Evolutionary conservation across 1,284 basidiomycete species (phyloP), one percentile per base, ranked within the genome.

Genomic region (Cerioporus squamosus): DNA sequence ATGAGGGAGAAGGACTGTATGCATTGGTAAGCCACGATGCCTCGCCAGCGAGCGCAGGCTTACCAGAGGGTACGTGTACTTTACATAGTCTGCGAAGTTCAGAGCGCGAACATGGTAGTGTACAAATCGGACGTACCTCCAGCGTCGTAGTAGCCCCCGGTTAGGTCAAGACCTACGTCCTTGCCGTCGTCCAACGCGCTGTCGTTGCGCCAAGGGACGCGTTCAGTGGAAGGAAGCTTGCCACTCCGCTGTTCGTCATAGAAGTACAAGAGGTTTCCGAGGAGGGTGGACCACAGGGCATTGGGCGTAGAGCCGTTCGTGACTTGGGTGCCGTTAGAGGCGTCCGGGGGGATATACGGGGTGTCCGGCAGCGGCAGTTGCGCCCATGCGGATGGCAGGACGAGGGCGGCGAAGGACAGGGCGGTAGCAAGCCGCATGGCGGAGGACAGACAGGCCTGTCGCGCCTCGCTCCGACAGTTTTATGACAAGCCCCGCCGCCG

Each of bases 161-260:
- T 85, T 45, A 97, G 77, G 72, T 97, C 91, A 17, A 94, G 69
- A 3, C 81, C 80, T 31, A 82, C 87, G 65, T 94, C 89, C 55
- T 79, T 74, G 10, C 95, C 95, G 73, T 98, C 95, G 26, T 86
- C 75, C 24, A 89, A 68, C 20, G 84, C 83, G 69, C 90, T 93
- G 60, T 88, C 83, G 66, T 97, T 97, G 51, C 95, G 81, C 95
- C 95, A 97, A 15, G 80, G 68, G 0, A 97, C 93, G 23, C 95
- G 83, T 63, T 93, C 93, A 5, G 79, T 80, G 12, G 74, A 67
- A 0, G 90, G 85, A 5, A 97, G 80, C 46, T 79, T 80, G 14
- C 95, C 94, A 58, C 91, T 92, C 42, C 95, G 81, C 69, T 97
- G 95, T 0, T 88, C 94, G 63, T 97, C 95, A 70, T 96, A 97